These are phyloP conservation scores for Pleurotus platypus DNA, from an alignment of 768 basidiomycete genomes.

Conservation along the genomic window DNA sequence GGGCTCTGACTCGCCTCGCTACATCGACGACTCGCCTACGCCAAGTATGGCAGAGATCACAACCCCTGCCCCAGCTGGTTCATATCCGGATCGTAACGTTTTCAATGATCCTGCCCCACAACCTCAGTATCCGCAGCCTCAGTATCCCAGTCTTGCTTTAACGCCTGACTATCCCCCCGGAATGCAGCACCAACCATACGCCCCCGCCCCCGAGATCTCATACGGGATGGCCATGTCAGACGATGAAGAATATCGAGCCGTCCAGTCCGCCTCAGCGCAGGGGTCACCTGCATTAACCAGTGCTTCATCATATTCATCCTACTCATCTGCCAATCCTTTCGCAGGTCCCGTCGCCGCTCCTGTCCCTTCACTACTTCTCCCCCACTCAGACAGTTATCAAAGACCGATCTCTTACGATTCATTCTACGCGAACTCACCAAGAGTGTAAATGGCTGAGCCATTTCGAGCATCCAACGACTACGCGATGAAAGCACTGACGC, in stretches of 20 bases:
- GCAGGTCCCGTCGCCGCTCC: background rate
- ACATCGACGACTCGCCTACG: background rate
- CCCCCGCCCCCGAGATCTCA: background rate
- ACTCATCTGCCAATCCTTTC: background rate
- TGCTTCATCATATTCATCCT: background rate
- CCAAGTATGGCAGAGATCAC: constrained; percentile 6
- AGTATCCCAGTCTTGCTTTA: background rate
- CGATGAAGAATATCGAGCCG: background rate
- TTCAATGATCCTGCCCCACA: background rate
- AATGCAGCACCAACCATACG: background rate
- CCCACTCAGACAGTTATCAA: background rate
- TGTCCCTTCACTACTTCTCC: background rate
- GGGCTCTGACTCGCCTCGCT: background rate
- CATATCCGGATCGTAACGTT: constrained; percentile 13
- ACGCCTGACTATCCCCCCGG: background rate
- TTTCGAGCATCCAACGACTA: too few relatives aligned
- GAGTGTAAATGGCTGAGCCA: background rate
- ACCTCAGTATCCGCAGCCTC: background rate
- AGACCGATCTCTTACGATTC: constrained; percentile 5
- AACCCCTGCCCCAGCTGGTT: constrained; percentile 1
- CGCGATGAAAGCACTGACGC: too few relatives aligned
- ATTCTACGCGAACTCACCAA: background rate
- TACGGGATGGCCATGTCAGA: constrained; percentile 8
- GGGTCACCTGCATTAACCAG: background rate
- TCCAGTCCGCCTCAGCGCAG: too few relatives aligned